These are phyloP conservation scores for barley (Hordeum vulgare) DNA, from an alignment of 176 grass and related monocot genomes.

Conservation along the genomic window DNA sequence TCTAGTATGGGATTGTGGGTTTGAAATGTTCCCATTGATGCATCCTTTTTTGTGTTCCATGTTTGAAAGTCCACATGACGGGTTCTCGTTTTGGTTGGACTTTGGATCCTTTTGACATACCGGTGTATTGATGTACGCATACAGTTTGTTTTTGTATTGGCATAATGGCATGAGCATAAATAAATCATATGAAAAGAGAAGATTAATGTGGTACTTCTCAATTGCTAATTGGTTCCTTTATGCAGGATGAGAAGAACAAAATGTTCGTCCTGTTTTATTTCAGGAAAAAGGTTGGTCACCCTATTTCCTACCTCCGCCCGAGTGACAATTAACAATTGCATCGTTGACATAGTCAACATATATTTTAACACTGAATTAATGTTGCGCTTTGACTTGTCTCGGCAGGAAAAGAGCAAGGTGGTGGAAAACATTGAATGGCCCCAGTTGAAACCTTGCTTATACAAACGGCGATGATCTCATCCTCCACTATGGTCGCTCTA, in stretches of 20 bases:
- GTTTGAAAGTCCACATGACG: not conserved
- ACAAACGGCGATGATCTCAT: slow-evolving; percentile 54
- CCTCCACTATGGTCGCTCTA: not conserved
- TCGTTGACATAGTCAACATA: not conserved
- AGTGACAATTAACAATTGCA: not conserved
- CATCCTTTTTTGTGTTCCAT: not conserved
- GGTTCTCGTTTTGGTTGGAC: not conserved
- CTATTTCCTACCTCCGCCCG: not conserved
- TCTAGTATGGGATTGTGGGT: not conserved
- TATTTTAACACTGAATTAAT: not conserved
- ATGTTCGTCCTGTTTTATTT: slow-evolving; percentile 96
- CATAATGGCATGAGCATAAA: not conserved
- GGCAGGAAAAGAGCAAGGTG: slow-evolving; percentile 57
- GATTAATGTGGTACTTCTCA: not conserved
- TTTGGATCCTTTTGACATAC: not conserved
- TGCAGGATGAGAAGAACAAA: slow-evolving; percentile 84
- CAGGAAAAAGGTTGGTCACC: slow-evolving; percentile 60
- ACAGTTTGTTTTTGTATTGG: not conserved
- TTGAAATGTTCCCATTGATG: not conserved
- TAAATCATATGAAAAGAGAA: not conserved
- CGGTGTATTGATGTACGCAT: not conserved
- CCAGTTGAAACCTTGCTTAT: slow-evolving; percentile 80
- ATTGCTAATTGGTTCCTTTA: slow-evolving; percentile 11
- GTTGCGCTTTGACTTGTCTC: not conserved
- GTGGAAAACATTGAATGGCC: slow-evolving; percentile 70